phyloP scores from a whole-genome alignment of 169 alveolate genomes.

The Ichthyophthirius multifiliis region DNA sequence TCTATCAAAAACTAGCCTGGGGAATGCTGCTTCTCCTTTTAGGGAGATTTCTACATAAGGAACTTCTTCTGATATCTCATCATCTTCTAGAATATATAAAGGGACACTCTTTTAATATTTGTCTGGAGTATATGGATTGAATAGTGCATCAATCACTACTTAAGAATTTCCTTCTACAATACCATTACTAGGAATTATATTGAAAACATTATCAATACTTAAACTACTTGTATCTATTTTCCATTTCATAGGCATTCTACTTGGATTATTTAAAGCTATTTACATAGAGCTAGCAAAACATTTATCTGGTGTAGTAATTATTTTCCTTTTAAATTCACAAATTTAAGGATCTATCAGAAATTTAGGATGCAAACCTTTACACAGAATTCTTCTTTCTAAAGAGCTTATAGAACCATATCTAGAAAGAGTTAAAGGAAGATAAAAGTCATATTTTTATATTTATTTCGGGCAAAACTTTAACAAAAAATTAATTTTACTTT shows the following conservation, averaged over 20 bases:
- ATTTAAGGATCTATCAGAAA: constrained; percentile 63
- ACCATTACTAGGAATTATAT: constrained; percentile 80
- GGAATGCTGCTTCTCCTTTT: constrained; percentile 90
- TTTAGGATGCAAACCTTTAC: constrained; percentile 82
- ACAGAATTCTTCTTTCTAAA: constrained; percentile 61
- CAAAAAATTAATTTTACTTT: constrained; percentile 48
- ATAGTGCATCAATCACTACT: constrained; percentile 76
- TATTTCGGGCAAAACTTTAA: constrained; percentile 77
- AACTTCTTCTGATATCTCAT: constrained; percentile 51
- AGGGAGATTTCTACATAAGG: constrained; percentile 79
- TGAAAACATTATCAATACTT: constrained; percentile 63
- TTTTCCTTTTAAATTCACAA: constrained; percentile 72
- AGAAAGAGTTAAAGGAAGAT: constrained; percentile 61
- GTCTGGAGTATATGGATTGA: constrained; percentile 85
- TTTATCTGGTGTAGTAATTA: constrained; percentile 79
- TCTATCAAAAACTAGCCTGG: constrained; percentile 88
- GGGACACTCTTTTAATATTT: constrained; percentile 73
- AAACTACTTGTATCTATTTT: constrained; percentile 57
- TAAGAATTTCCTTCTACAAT: constrained; percentile 73
- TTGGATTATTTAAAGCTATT: constrained; percentile 79
- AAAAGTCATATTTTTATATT: constrained; percentile 63
- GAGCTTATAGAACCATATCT: constrained; percentile 67
- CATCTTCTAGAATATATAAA: constrained; percentile 66
- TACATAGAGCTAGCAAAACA: constrained; percentile 71
- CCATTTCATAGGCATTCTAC: constrained; percentile 67